Evolutionary conservation across 2,329 filamentous ascomycete genomes (phyloP).

Genomic region (Rhexocercosporidium sp.): DNA sequence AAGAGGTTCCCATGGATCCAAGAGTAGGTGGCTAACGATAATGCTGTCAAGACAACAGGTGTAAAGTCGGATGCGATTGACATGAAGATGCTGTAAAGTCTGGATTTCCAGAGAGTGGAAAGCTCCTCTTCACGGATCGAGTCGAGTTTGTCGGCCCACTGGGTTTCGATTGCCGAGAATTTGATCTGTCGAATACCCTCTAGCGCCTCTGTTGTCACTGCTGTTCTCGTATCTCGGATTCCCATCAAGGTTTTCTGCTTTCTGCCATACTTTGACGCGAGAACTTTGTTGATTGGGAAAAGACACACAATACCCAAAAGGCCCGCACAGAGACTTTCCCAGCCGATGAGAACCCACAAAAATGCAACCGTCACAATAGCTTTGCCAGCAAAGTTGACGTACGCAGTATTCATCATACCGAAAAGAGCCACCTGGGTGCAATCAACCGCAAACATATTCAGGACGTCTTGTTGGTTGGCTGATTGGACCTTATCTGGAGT

Average conservation of each 20-base stretch:
- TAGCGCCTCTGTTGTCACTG: slow-evolving; percentile 74
- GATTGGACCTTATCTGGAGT: slow-evolving; percentile 49
- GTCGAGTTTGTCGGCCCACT: slow-evolving; percentile 74
- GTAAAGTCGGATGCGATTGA: slow-evolving; percentile 65
- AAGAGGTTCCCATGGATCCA: slow-evolving; percentile 63
- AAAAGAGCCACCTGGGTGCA: slow-evolving; percentile 70
- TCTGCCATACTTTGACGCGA: slow-evolving; percentile 64
- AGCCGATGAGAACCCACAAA: slow-evolving; percentile 69
- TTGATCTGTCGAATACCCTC: slow-evolving; percentile 84
- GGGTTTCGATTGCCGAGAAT: slow-evolving; percentile 75
- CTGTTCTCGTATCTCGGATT: slow-evolving; percentile 73
- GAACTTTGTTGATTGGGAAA: slow-evolving; percentile 69
- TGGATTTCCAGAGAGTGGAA: slow-evolving; percentile 60
- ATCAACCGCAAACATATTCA: slow-evolving; percentile 78
- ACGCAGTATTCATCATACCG: slow-evolving; percentile 63
- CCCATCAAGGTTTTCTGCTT: slow-evolving; percentile 74
- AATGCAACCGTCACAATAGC: slow-evolving; percentile 64
- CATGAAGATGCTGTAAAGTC: slow-evolving; percentile 27
- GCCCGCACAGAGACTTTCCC: slow-evolving; percentile 68
- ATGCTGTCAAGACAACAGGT: slow-evolving; percentile 73
- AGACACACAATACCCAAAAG: slow-evolving; percentile 65
- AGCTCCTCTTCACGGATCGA: slow-evolving; percentile 70
- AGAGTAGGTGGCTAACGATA: slow-evolving; percentile 72
- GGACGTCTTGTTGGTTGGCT: slow-evolving; percentile 70
- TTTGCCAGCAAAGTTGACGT: slow-evolving; percentile 64